phyloP scores from a whole-genome alignment of 352 stramenopile species.

The Achlya hypogyna region DNA sequence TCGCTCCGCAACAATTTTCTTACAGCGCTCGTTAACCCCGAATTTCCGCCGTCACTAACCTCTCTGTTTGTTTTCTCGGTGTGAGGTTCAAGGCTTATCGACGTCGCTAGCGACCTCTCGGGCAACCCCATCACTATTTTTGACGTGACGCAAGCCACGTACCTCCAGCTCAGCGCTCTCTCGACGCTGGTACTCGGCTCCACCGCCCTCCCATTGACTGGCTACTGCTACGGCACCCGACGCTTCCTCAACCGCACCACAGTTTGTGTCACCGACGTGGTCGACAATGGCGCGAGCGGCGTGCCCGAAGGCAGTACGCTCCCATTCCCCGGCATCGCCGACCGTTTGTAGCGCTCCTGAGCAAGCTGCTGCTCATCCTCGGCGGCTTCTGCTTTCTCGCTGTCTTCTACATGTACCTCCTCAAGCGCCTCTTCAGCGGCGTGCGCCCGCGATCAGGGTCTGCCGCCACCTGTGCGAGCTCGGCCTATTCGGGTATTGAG shows the following conservation, averaged over 20 bases:
- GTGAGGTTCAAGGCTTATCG: not conserved
- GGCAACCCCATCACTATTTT: not conserved
- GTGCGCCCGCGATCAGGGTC: too few relatives aligned
- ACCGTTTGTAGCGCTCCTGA: not conserved
- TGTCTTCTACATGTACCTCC: not conserved
- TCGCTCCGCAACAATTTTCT: not conserved
- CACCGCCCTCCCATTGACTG: not conserved
- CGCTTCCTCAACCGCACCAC: not conserved
- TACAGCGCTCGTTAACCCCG: not conserved
- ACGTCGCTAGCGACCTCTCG: not conserved
- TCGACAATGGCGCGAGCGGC: not conserved
- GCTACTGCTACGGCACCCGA: not conserved
- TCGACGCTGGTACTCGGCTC: not conserved
- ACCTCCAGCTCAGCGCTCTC: not conserved
- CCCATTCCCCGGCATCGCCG: not conserved
- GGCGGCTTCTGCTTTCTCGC: not conserved
- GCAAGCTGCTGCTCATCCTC: not conserved
- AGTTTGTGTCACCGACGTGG: not conserved
- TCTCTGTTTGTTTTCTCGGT: not conserved
- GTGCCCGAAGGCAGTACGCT: not conserved
- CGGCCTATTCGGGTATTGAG: not conserved
- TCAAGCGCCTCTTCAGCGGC: too few relatives aligned
- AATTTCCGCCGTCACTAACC: not conserved
- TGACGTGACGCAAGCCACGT: not conserved
- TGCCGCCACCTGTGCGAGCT: not conserved